Percentiles rank a stretch among this genome's conserved stretches.
Conservation (phyloP, 371 early-diverging fungal species). For the Entomophthora muscae region DNA sequence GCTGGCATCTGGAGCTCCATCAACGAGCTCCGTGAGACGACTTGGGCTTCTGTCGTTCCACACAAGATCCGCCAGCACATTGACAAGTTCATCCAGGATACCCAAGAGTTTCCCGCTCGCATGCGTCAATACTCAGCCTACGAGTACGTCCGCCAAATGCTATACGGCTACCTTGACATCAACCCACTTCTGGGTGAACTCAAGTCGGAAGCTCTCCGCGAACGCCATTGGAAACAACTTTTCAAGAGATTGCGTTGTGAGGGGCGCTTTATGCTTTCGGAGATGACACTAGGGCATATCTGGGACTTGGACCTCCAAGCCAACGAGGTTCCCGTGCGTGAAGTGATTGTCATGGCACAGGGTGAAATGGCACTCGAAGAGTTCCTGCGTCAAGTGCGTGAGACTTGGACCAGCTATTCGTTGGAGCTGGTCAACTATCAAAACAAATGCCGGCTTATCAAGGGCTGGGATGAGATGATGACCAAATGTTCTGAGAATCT, state of each 20-base stretch:
- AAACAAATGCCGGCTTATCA: conserved; percentile 87
- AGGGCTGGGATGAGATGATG: conserved; percentile 95
- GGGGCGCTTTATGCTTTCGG: conserved; percentile 41
- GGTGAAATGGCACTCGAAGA: conserved; percentile 99
- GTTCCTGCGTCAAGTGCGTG: conserved; percentile 82
- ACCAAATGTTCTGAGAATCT: conserved; percentile 88
- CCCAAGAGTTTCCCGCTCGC: conserved; percentile 83
- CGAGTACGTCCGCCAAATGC: conserved; percentile 73
- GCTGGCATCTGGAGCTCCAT: conserved; percentile 67
- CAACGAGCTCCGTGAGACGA: conserved; percentile 65
- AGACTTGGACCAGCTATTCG: conserved; percentile 81
- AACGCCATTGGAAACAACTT: conserved; percentile 92
- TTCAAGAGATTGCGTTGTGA: conserved; percentile 67
- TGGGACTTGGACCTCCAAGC: conserved; percentile 85
- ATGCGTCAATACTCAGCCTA: conserved; percentile 96
- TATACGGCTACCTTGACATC: conserved; percentile 60
- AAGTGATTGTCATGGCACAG: conserved; percentile 80
- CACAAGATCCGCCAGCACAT: conserved; percentile 76
- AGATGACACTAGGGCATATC: conserved; percentile 84
- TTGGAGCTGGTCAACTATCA: conserved; percentile 94
- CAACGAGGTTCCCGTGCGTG: conserved; percentile 65
- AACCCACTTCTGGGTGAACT: conserved; percentile 70
- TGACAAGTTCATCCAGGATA: conserved; percentile 62
- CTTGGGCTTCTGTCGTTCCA: conserved; percentile 77
- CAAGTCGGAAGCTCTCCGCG: conserved; percentile 88